Evolutionary conservation across 2,329 filamentous ascomycete genomes (phyloP), one percentile per base, ranked within the genome.

Genomic region (Coleophoma eucalyptorum): DNA sequence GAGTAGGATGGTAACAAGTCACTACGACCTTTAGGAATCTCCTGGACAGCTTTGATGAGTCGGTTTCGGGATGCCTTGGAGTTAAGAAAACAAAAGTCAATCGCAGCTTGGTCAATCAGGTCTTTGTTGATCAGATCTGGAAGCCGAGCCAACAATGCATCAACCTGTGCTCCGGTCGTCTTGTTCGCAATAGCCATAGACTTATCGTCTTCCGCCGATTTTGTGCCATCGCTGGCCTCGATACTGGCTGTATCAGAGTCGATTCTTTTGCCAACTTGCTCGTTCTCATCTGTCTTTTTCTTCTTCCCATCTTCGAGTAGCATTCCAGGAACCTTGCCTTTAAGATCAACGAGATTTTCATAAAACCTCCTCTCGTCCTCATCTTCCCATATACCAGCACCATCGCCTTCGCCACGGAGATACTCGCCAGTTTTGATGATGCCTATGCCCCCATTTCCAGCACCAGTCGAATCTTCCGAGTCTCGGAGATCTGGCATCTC

Each of bases 291-390:
- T 4, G 74, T 46, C 66, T 95, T 97, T 72, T 96, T 97, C 75
- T 97, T 97, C 71, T 95, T 97, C 48, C 83, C 84, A 60, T 97
- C 94, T 64, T 99, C 94, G 1, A 99, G 81, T 8, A 99, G 76
- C 60, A 99, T 95, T 1, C 87, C 87, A 0, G 94, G 95, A 3
- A 99, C 94, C 61, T 96, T 95, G 60, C 95, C 94, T 65, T 95
- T 96, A 15, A 99, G 75, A 65, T 99, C 94, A 12, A 96, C 88
- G 11, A 99, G 71, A 57, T 97, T 97, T 73, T 99, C 94, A 71
- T 99, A 99, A 68, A 99, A 99, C 54, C 94, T 89, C 53, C 94
- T 85, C 70, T 99, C 93, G 49, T 99, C 94, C 65, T 99, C 94
- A 61, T 99, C 94, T 72, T 97, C 92, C 94, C 94, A 99, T 55